These are phyloP conservation scores for Melampsora abietis-canadensis DNA, from an alignment of 1,284 basidiomycete species.

Conservation along the genomic window DNA sequence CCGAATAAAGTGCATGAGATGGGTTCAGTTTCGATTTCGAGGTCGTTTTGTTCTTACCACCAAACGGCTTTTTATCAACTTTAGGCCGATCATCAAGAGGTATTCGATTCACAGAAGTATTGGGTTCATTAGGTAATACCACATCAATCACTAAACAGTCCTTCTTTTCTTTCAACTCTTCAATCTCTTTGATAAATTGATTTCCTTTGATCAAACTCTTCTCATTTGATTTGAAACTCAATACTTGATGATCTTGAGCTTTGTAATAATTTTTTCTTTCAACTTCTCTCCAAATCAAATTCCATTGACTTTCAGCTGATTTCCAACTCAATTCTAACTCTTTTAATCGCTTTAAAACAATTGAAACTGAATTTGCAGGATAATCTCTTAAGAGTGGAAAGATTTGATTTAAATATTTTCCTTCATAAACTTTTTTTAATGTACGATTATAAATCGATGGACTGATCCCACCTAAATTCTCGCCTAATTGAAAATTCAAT, in stretches of 20 bases:
- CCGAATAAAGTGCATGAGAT: neutral
- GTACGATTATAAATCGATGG: slow-evolving; percentile 43
- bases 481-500: slow-evolving; percentile 22
- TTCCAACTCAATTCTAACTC: slow-evolving; percentile 42
- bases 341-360: slow-evolving; percentile 32
- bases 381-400: slow-evolving; percentile 38
- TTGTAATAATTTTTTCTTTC: slow-evolving; percentile 43
- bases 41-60: neutral
- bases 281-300: slow-evolving; percentile 43
- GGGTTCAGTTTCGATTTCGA: neutral
- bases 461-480: slow-evolving; percentile 40
- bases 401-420: slow-evolving; percentile 32
- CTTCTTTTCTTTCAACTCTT: slow-evolving; percentile 30
- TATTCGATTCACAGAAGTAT: neutral
- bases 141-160: slow-evolving; percentile 16
- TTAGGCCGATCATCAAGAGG: neutral
- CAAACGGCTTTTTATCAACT: neutral
- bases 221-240: slow-evolving; percentile 40
- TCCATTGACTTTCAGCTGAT: slow-evolving; percentile 42
- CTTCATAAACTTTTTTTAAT: slow-evolving; percentile 32
- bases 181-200: slow-evolving; percentile 39
- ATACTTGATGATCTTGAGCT: slow-evolving; percentile 43
- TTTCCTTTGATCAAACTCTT: slow-evolving; percentile 39
- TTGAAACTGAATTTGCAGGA: slow-evolving; percentile 35
- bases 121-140: neutral